Base-by-base conservation (phyloP, 2,329 filamentous ascomycete genomes). In the Scorias spongiosa region DNA sequence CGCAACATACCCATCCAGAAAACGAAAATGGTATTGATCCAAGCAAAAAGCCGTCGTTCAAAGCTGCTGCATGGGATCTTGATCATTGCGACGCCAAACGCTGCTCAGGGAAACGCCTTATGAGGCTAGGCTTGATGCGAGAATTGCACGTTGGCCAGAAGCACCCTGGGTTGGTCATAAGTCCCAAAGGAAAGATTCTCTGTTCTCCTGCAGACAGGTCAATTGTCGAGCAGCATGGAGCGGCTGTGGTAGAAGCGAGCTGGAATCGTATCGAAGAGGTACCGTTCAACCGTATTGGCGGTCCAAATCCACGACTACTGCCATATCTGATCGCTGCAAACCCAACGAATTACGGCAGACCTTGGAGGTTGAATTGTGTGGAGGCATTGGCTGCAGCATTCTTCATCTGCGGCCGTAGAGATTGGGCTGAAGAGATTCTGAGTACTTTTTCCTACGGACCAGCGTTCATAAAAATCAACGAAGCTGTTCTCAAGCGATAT, bases 251-350 rank as follows among this genome's bases (percentile, higher is more conserved):
- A 14, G 91, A 98, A 67, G 94, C 88, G 59, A 93, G 85, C 18
- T 98, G 91, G 91, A 93, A 93, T 2, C 74, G 91, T 47, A 85
- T 93, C 7, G 74, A 83, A 40, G 91, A 98, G 63, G 80, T 98
- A 5, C 88, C 89, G 42, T 98, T 89, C 78, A 73, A 71, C 46
- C 83, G 83, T 52, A 93, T 98, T 46, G 91, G 91, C 26, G 91
- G 91, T 18, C 91, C 88, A 63, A 93, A 88, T 63, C 87, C 94
- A 68, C 72, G 91, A 43, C 64, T 95, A 50, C 68, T 98, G 45
- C 91, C 91, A 0, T 98, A 98, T 62, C 78, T 98, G 7, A 88
- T 98, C 41, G 91, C 91, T 5, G 91, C 91, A 40, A 98, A 98
- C 62, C 82, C 84, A 1, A 91, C 95, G 58, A 98, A 98, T 66